phyloP scores from a whole-genome alignment of 768 basidiomycete genomes.

The Xanthoconium stramineum region DNA sequence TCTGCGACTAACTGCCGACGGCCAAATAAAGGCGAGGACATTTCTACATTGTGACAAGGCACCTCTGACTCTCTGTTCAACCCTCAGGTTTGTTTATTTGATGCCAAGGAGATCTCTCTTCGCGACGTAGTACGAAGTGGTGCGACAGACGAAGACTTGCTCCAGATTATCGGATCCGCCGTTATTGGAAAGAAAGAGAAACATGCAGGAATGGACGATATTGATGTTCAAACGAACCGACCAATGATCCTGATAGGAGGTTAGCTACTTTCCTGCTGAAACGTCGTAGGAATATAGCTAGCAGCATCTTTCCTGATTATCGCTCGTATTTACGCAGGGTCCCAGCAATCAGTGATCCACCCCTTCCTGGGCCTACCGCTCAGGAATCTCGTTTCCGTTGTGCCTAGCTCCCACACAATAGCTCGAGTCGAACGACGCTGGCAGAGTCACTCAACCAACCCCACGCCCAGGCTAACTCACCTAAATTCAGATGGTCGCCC shows the following conservation, averaged over 20 bases:
- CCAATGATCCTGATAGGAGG: conserved; percentile 95
- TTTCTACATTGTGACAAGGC: not conserved
- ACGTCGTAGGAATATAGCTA: conserved; percentile 16
- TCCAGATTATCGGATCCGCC: conserved; percentile 59
- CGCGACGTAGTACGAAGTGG: conserved; percentile 69
- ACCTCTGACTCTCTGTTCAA: conserved; percentile 1
- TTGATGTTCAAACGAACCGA: conserved; percentile 71
- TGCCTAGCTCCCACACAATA: not conserved
- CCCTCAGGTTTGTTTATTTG: conserved; percentile 79
- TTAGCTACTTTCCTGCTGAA: conserved; percentile 52
- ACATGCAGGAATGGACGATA: conserved; percentile 81
- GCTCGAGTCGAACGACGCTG: conserved; percentile 20
- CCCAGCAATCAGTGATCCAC: conserved; percentile 2
- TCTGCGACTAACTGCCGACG: conserved; percentile 83
- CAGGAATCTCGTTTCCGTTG: not conserved
- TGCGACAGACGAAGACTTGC: conserved; percentile 59
- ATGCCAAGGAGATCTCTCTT: conserved; percentile 78
- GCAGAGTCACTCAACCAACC: conserved; percentile 14
- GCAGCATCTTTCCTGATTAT: conserved; percentile 21
- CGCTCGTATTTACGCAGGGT: conserved; percentile 23
- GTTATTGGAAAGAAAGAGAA: conserved; percentile 72
- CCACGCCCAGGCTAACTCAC: conserved; percentile 53
- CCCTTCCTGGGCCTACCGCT: not conserved
- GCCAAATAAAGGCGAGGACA: conserved; percentile 72
- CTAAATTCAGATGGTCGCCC: conserved; percentile 68